Base-by-base conservation (phyloP, 2,329 filamentous ascomycete genomes). In the Pseudogymnoascus sp. region DNA sequence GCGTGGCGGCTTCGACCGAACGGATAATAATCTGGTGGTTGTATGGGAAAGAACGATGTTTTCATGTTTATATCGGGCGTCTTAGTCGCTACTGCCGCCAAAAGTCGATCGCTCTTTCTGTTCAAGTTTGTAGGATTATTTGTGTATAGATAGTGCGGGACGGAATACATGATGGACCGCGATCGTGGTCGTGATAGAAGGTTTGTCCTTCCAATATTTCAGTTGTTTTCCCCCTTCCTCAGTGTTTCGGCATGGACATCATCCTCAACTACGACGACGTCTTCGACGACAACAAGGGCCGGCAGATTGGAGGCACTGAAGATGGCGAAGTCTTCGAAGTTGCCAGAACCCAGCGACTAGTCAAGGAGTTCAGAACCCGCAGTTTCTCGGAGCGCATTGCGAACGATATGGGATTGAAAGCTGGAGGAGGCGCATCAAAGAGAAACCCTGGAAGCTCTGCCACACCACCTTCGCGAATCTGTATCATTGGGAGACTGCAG, bases 161-260 rank as follows among this genome's bases (percentile, higher is more conserved):
- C 59, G 33, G 59, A n/a, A 7, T 23, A 23, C 11, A 42, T 10
- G n/a, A 56, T 56, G 46, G 46, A 56, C 26, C 46, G 46, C 46
- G 75, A 77, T 64, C 73, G 76, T 69, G 76, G 77, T 71, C 73
- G 76, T 65, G 75, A 72, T 63, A 72, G 77, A 73, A 78, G 77
- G 77, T 78, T 67, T 65, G 73, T 69, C 63, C 9, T 37, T 67
- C 50, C n/a, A n/a, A n/a, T n/a, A 63, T 62, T 62, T 67, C 46
- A 33, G 2, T 56, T 56, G 46, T 56, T 56, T 56, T 26, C 46
- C 46, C 46, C 46, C 44, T 46, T 29, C 44, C 11, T 56, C 21
- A 31, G 46, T 13, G 46, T 33, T 56, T 56, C 46, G 26, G 2
- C 26, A 56, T 56, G 46, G 46, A 56, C 46, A 56, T 56, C 26